Base-by-base conservation (phyloP, 2,329 filamentous ascomycete genomes). In the Aaosphaeria pasadenensis region DNA sequence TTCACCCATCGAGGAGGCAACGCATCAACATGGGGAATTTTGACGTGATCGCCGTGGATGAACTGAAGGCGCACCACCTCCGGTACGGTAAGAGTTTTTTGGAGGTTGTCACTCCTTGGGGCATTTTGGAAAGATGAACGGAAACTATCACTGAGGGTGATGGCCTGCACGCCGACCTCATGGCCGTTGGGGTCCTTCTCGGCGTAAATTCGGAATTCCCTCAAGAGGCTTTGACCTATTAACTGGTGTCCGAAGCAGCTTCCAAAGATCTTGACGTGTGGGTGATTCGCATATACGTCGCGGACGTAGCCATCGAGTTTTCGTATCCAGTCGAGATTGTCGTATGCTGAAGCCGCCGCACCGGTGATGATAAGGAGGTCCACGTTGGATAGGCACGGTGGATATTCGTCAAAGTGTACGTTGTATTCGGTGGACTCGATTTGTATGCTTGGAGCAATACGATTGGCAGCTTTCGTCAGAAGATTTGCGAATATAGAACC, bases 181-280 rank as follows among this genome's bases (percentile, higher is more conserved):
- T 49, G 60, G 2, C 64, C 63, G 5, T 59, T 57, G 3, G 56
- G 52, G 43, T 66, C 58, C 17, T 53, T 52, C 39, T 64, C 58
- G 6, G 63, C 59, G 1, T 45, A 47, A 2, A 60, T 68, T 0
- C 65, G 65, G 29, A 57, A 49, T 2, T 53, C 48, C 7, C 58
- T 53, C 11, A 75, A 58, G 11, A 76, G 45, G 4, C 69, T 64
- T 44, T 71, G 64, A 47, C 67, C 70, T 4, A 75, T 50, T 4
- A 75, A 49, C 47, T 76, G 72, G 44, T 76, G 73, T 1, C 73
- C 72, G 42, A 75, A 75, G 47, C 73, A 76, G 29, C 69, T 72
- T 1, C 73, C 73, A 45, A 75, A 74, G 5, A 76, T 65, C 46
- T 67, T 72, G 40, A 75, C 50, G 0, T 46, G 48, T 0, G 57